phyloP scores from a whole-genome alignment of 2,329 filamentous ascomycete species.

The Sporothrix protearum region DNA sequence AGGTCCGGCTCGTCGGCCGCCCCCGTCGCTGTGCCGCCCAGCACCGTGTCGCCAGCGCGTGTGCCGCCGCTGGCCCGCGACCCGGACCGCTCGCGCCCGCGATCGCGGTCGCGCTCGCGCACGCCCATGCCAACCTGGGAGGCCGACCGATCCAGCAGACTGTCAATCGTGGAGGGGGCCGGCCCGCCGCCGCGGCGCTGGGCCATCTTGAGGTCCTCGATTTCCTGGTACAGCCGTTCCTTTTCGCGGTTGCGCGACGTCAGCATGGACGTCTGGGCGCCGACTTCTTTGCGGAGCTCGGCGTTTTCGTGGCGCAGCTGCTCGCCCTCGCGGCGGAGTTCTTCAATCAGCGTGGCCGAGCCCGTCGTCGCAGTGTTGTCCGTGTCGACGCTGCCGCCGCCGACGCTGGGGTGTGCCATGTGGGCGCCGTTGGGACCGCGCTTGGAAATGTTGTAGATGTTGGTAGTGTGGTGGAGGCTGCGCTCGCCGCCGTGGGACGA shows the following conservation, averaged over 20 bases:
- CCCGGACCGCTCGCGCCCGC: conserved; percentile 63
- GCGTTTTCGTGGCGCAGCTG: conserved; percentile 89
- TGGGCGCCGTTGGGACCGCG: conserved; percentile 44
- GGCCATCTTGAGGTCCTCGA: conserved; percentile 90
- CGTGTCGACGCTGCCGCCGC: conserved; percentile 33
- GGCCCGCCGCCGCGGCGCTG: conserved; percentile 64
- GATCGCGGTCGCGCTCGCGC: too few species aligned
- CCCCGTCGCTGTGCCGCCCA: conserved; percentile 23
- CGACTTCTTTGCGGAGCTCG: conserved; percentile 84
- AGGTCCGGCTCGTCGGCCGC: background rate
- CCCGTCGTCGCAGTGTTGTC: conserved; percentile 46
- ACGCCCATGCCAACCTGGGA: conserved; percentile 67
- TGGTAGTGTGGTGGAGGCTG: conserved; percentile 57
- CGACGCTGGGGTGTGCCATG: background rate
- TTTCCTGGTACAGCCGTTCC: conserved; percentile 91
- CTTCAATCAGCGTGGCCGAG: conserved; percentile 69
- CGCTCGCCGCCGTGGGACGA: conserved; percentile 24
- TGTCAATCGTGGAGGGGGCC: conserved; percentile 70
- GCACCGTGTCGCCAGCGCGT: conserved; percentile 53
- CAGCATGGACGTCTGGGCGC: conserved; percentile 95
- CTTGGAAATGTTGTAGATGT: conserved; percentile 62
- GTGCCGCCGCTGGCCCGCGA: conserved; percentile 71
- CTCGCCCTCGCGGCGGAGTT: conserved; percentile 64
- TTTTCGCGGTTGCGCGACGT: conserved; percentile 94
- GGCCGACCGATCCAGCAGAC: conserved; percentile 88